phyloP scores from a whole-genome alignment of 257 asterid species.

The Scutellaria barbata region DNA sequence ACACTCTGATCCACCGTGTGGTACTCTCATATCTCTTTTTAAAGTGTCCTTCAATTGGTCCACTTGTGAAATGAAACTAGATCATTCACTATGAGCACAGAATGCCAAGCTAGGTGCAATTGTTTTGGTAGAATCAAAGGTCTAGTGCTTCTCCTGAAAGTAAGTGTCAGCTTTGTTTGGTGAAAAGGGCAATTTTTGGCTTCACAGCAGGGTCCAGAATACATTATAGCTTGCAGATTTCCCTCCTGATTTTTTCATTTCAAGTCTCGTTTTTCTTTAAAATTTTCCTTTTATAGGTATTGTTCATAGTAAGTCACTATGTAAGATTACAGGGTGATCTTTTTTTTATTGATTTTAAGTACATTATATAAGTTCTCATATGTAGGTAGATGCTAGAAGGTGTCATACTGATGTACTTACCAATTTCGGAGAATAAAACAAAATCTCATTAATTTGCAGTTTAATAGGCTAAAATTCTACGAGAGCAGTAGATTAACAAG shows the following conservation, averaged over 20 bases:
- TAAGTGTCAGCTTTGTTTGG: not conserved
- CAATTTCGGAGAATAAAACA: not conserved
- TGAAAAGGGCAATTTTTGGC: too few species aligned
- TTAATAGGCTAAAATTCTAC: slow-evolving; percentile 6
- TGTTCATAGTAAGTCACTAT: not conserved
- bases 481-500: not conserved
- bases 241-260: not conserved
- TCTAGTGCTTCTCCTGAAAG: not conserved
- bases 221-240: not conserved
- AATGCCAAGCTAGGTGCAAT: not conserved
- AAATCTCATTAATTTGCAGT: slow-evolving; percentile 1
- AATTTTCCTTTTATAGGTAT: not conserved
- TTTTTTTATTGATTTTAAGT: not conserved
- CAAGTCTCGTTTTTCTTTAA: not conserved
- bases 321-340: slow-evolving; percentile 10
- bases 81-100: not conserved
- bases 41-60: not conserved
- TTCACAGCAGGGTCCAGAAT: too few species aligned
- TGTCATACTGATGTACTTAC: not conserved
- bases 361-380: not conserved
- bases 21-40: not conserved
- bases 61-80: not conserved
- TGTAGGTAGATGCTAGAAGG: not conserved
- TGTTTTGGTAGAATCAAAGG: not conserved
- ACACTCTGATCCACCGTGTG: not conserved